Base-by-base conservation (phyloP, 352 stramenopile species). In the Pythium graminicola region DNA sequence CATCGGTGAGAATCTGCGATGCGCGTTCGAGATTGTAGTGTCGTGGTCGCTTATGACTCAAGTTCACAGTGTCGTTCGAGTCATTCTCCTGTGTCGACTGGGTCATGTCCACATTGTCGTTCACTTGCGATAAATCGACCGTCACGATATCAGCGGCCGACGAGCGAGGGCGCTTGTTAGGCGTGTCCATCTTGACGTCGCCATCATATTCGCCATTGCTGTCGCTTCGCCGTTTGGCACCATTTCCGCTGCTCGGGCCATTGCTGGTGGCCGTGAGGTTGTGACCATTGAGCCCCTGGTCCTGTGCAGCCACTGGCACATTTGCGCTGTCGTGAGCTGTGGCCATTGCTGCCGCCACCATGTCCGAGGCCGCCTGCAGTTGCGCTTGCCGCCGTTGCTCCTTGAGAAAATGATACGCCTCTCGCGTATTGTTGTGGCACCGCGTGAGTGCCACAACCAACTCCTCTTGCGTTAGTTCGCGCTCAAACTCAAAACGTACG, bases 401-500 rank as follows among this genome's bases (percentile, higher is more conserved):
- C 54, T 85, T 83, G 4, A 87, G 54, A 40, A 70, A 72, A 36
- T 76, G 49, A 32, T 77, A 83, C 1, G 76, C 79, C 39, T 80
- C 70, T 20, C 64, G 60, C 2, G 61, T 70, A 47, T 61, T 69
- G 42, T 83, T 73, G 52, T 73, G 53, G 27, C 64, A 75, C 22
- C 56, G 57, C 24, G 45, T 54, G 51, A 88, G 57, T 27, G 76
- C 79, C 36, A 50, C 55, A 23, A 70, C 40, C 7, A 86, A 65
- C 41, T 90, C 71, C 20, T 76, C 64, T 4, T 46, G 75, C 11
- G 43, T 73, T 24, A 73, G 44, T 2, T 73, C 65, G 19, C 60
- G 54, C 6, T 81, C 69, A 47, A 86, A 85, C 39, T 90, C 76
- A 64, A 85, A 76, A 46, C 67, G 69, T 42, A 73, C 62, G 35